Conservation (phyloP, 345 rosid genomes). For the Chamaenerion angustifolium region DNA sequence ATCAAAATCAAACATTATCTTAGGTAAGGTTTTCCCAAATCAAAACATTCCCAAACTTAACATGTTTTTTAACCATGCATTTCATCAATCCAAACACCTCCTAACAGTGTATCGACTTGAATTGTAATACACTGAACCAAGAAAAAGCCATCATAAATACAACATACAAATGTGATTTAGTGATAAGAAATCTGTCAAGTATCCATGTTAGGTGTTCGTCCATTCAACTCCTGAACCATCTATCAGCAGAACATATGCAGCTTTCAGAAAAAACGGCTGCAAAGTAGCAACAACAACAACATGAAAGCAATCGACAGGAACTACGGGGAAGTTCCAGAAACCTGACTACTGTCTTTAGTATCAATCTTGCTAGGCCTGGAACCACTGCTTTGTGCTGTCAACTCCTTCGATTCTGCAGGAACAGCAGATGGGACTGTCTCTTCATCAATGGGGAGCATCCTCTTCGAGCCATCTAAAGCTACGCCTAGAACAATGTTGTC, state of each 20-base stretch:
- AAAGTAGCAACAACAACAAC: neutral
- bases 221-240: too few species aligned
- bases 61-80: too few species aligned
- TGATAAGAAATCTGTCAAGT: too few species aligned
- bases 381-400: conserved; percentile 29
- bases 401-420: conserved; percentile 38
- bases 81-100: too few species aligned
- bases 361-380: conserved; percentile 11
- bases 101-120: too few species aligned
- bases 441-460: conserved; percentile 84
- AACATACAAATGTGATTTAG: too few species aligned
- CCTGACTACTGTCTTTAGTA: conserved; percentile 27
- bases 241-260: conserved; percentile 8
- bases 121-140: too few species aligned
- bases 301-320: neutral
- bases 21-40: too few species aligned
- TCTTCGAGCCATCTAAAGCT: conserved; percentile 75
- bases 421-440: conserved; percentile 20
- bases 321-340: conserved; percentile 17
- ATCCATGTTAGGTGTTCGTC: too few species aligned
- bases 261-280: conserved; percentile 39
- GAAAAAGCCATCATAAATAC: too few species aligned
- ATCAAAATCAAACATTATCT: too few species aligned
- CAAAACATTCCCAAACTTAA: too few species aligned
- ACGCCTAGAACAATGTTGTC: conserved; percentile 86